These are phyloP conservation scores for Diaporthe caulivora DNA, from an alignment of 2,329 filamentous ascomycete genomes.

Conservation along the genomic window DNA sequence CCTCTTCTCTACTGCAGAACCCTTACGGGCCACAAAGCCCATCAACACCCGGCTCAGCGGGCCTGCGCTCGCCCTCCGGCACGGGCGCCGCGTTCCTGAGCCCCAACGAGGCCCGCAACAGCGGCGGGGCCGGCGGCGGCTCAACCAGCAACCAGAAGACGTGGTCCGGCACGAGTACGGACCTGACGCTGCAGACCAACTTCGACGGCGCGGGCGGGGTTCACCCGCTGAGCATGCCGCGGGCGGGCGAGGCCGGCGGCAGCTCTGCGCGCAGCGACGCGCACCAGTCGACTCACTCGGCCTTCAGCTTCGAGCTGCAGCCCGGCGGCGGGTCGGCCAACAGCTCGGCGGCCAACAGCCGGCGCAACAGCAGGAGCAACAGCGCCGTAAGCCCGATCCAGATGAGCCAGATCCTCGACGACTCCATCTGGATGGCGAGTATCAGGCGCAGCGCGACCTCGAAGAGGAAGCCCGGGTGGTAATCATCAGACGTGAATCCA, in stretches of 20 bases:
- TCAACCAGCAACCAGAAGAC: conserved; percentile 52
- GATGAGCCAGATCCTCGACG: conserved; percentile 86
- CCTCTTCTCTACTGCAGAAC: conserved; percentile 36
- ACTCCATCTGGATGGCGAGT: conserved; percentile 93
- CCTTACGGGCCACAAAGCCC: conserved; percentile 35
- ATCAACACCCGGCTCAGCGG: conserved; percentile 44
- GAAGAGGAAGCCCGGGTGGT: conserved; percentile 45
- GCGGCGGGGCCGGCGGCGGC: conserved; percentile 43
- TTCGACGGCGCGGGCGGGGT: conserved; percentile 46
- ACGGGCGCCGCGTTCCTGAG: conserved; percentile 49
- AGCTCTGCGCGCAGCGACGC: conserved; percentile 49
- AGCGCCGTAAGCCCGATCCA: conserved; percentile 81
- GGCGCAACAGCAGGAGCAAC: conserved; percentile 68
- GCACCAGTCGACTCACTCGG: conserved; percentile 61
- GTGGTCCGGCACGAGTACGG: conserved; percentile 57
- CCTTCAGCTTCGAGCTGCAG: conserved; percentile 71
- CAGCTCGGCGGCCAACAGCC: conserved; percentile 44
- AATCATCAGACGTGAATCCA: conserved; percentile 27
- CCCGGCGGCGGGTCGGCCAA: conserved; percentile 50
- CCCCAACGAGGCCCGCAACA: conserved; percentile 51
- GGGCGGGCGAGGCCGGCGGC: conserved; percentile 49
- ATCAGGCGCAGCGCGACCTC: conserved; percentile 87
- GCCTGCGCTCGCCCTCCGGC: conserved; percentile 39
- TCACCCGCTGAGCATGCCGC: conserved; percentile 68
- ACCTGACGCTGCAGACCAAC: conserved; percentile 57